These are phyloP conservation scores for Cinchona pubescens DNA, from an alignment of 257 asterid genomes.

Conservation along the genomic window DNA sequence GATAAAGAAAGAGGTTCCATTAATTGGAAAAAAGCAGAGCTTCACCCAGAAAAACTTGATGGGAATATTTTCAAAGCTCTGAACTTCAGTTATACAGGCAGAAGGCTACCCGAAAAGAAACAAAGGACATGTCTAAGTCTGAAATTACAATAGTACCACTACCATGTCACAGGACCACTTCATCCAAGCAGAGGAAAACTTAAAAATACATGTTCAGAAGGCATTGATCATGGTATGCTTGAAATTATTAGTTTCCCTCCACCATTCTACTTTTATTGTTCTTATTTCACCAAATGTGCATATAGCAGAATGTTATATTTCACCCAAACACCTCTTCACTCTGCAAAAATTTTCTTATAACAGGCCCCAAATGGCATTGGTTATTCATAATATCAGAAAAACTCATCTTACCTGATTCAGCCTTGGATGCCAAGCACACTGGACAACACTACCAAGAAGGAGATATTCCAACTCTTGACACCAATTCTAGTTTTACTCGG, in stretches of 20 bases:
- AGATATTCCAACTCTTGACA: conserved; percentile 81
- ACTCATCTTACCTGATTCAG: conserved; percentile 67
- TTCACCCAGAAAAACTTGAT: background rate
- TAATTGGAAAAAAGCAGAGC: background rate
- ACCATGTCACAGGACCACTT: background rate
- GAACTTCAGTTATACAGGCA: background rate
- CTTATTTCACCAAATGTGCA: background rate
- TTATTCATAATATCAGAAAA: background rate
- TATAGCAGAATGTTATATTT: background rate
- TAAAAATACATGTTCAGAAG: background rate
- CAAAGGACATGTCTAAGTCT: background rate
- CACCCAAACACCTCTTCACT: background rate
- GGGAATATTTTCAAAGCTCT: background rate
- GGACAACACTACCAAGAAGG: conserved; percentile 80
- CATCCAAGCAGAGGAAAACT: background rate
- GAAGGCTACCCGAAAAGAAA: background rate
- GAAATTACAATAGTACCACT: background rate
- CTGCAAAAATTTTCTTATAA: background rate
- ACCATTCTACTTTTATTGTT: background rate
- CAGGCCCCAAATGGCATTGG: background rate
- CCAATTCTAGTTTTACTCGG: conserved; percentile 73
- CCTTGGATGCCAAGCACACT: conserved; percentile 94
- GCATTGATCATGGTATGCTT: background rate
- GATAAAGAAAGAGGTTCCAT: background rate
- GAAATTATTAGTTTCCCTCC: background rate